phyloP scores from a whole-genome alignment of 257 asterid species.

The Parsonsia alboflavescens region DNA sequence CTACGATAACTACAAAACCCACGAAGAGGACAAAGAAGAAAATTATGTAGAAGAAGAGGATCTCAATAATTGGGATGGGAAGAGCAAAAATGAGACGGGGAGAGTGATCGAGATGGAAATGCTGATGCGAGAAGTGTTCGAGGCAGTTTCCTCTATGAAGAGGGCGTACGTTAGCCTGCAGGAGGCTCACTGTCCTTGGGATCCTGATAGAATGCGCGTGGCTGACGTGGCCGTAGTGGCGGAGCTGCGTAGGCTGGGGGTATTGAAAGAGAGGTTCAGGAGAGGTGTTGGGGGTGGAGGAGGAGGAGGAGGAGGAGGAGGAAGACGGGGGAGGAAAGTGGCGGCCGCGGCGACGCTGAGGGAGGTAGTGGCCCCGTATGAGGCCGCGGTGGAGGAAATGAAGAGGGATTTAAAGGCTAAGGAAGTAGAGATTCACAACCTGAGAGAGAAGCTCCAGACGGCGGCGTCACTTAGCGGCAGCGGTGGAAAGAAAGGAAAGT shows the following conservation, averaged over 20 bases:
- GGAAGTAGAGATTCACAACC: slow-evolving; percentile 53
- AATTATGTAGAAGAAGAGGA: slow-evolving; percentile 20
- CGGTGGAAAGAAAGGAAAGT: slow-evolving; percentile 56
- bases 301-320: slow-evolving; percentile 43
- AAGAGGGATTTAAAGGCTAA: slow-evolving; percentile 69
- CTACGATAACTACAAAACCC: slow-evolving; percentile 13
- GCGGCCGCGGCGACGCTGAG: slow-evolving; percentile 68
- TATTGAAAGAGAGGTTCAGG: slow-evolving; percentile 77
- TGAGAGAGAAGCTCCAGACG: slow-evolving; percentile 74
- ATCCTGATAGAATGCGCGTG: slow-evolving; percentile 76
- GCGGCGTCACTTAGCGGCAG: slow-evolving; percentile 42
- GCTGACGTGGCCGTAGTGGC: slow-evolving; percentile 87
- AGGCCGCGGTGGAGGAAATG: slow-evolving; percentile 77
- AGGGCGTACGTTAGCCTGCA: slow-evolving; percentile 81
- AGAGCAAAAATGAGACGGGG: slow-evolving; percentile 10
- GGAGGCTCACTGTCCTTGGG: slow-evolving; percentile 92
- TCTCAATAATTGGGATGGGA: slow-evolving; percentile 16
- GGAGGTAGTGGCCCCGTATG: slow-evolving; percentile 98
- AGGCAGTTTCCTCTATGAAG: slow-evolving; percentile 74
- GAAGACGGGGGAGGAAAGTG: slow-evolving; percentile 17
- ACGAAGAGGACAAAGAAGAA: slow-evolving; percentile 27
- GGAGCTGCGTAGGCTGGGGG: slow-evolving; percentile 70
- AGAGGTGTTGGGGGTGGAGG: slow-evolving; percentile 42
- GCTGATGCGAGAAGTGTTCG: slow-evolving; percentile 77
- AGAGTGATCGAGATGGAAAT: slow-evolving; percentile 59